A percentile compares a stretch with the other conserved stretches of the same genome.
Evolutionary conservation across 352 stramenopile species (phyloP).

Genomic region (Pythium grandisporangium): DNA sequence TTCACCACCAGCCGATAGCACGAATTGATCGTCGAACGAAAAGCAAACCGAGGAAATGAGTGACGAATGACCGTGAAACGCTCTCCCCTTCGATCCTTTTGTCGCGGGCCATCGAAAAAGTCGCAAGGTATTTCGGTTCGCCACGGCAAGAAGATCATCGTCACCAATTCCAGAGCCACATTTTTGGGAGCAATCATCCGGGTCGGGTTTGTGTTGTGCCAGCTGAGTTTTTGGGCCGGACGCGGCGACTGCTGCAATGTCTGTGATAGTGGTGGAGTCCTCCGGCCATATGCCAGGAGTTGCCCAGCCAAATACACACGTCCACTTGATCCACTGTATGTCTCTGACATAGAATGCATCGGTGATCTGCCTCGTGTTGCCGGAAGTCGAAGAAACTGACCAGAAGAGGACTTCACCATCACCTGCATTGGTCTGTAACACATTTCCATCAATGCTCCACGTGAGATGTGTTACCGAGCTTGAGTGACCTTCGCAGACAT

Average conservation of each 20-base stretch:
- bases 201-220: too few species aligned
- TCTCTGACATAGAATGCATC: slow-evolving; percentile 53
- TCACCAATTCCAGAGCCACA: not conserved
- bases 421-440: slow-evolving; percentile 73
- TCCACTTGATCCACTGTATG: slow-evolving; percentile 52
- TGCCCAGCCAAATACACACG: slow-evolving; percentile 58
- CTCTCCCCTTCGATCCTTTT: slow-evolving; percentile 25
- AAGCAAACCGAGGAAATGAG: slow-evolving; percentile 39
- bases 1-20: slow-evolving; percentile 46
- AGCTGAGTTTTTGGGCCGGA: slow-evolving; percentile 24
- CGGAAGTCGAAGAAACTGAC: slow-evolving; percentile 19
- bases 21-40: slow-evolving; percentile 29
- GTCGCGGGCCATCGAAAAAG: slow-evolving; percentile 41
- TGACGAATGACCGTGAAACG: slow-evolving; percentile 35
- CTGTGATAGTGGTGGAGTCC: slow-evolving; percentile 32
- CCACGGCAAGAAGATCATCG: slow-evolving; percentile 39
- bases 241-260: slow-evolving; percentile 37
- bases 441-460: slow-evolving; percentile 71
- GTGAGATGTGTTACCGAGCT: slow-evolving; percentile 79
- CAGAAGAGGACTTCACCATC: slow-evolving; percentile 62
- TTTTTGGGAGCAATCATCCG: too few species aligned
- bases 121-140: slow-evolving; percentile 30
- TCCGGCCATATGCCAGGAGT: slow-evolving; percentile 52
- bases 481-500: slow-evolving; percentile 74
- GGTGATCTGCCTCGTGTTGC: slow-evolving; percentile 45